phyloP scores from a whole-genome alignment of 805 yeast species.

The Candida ascalaphidarum region DNA sequence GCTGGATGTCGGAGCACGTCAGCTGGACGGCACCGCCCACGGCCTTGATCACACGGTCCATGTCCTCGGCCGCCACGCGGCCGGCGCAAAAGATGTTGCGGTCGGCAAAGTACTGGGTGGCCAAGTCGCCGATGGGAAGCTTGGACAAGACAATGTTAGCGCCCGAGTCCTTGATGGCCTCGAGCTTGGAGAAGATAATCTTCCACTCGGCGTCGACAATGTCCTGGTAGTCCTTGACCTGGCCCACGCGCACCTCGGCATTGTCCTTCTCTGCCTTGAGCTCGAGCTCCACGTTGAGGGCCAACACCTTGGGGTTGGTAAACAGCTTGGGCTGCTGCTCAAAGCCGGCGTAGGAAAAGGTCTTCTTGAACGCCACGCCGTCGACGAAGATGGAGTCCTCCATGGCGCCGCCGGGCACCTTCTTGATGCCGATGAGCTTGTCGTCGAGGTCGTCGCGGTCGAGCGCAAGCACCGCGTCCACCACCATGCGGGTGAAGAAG shows the following conservation, averaged over 20 bases:
- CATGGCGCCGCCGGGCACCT: constrained; percentile 93
- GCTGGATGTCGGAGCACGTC: constrained; percentile 60
- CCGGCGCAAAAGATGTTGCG: constrained; percentile 96
- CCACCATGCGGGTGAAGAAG: constrained; percentile 93
- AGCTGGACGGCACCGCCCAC: constrained; percentile 87
- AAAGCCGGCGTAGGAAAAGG: constrained; percentile 96
- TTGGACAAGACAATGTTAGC: constrained; percentile 90
- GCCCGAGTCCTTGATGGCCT: constrained; percentile 75
- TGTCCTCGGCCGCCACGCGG: constrained; percentile 79
- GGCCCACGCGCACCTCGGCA: constrained; percentile 94
- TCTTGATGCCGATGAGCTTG: constrained; percentile 85
- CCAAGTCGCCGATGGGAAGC: constrained; percentile 95
- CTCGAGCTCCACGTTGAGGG: constrained; percentile 88
- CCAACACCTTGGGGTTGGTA: constrained; percentile 69
- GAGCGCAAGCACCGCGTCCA: constrained; percentile 83
- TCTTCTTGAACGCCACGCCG: constrained; percentile 96
- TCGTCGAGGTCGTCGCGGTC: constrained; percentile 85
- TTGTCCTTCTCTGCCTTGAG: constrained; percentile 97
- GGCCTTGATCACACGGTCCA: constrained; percentile 87
- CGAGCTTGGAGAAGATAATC: constrained; percentile 78
- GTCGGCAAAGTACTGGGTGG: constrained; percentile 98
- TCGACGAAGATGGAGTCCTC: constrained; percentile 84
- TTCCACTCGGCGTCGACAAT: constrained; percentile 99
- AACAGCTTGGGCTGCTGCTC: constrained; percentile 96
- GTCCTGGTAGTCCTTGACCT: constrained; percentile 89